phyloP scores from a whole-genome alignment of 2,329 filamentous ascomycete species.

The Paracamarosporium sp. region DNA sequence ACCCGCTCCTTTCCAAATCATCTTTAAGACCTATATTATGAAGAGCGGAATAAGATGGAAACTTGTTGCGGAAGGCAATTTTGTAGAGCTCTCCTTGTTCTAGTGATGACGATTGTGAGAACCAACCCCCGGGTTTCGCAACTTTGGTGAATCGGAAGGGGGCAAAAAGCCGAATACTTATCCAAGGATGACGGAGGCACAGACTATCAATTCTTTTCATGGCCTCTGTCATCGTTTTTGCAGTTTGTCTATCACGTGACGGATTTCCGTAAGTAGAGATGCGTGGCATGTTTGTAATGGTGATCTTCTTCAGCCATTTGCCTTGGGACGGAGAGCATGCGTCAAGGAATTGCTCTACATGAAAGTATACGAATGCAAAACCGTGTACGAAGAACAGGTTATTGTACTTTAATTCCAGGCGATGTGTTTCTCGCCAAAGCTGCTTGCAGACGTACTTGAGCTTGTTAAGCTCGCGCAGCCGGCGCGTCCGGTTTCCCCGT shows the following conservation, averaged over 20 bases:
- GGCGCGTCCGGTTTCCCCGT: no score
- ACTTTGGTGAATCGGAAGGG: neutral
- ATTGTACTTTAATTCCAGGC: neutral
- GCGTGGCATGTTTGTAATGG: no score
- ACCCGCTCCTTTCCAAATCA: no score
- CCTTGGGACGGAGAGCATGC: neutral
- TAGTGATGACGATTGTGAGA: no score
- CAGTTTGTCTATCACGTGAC: no score
- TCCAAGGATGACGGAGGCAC: neutral
- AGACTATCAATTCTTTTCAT: neutral
- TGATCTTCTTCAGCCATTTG: neutral
- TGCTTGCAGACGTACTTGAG: constrained; percentile 4
- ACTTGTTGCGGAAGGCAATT: neutral
- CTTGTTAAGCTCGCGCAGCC: constrained; percentile 6
- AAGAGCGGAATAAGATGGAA: no score
- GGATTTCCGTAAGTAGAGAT: no score
- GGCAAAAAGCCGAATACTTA: neutral
- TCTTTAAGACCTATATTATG: no score
- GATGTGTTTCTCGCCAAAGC: neutral
- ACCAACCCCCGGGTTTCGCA: neutral
- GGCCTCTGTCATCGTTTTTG: no score
- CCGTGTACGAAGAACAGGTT: neutral
- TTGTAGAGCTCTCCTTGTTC: neutral
- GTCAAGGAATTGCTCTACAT: neutral
- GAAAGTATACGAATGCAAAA: neutral